Base-by-base conservation (phyloP, 495 filamentous ascomycete species). In the Penicillium atrosanguineum region DNA sequence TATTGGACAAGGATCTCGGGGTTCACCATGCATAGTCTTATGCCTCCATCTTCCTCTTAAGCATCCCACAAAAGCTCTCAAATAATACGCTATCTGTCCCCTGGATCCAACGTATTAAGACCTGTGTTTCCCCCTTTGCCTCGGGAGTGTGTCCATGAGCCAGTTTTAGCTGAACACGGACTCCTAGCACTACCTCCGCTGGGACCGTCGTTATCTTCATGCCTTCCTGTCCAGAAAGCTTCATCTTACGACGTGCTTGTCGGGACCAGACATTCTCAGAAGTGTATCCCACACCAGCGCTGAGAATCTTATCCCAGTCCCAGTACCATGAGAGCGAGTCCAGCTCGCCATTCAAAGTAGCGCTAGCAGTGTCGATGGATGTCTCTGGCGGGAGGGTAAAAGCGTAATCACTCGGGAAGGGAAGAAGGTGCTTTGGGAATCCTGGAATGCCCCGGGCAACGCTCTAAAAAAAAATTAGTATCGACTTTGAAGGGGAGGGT, bases 41-140 rank as follows among this genome's bases (percentile, higher is more conserved):
- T 8, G 39, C 60, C 38, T 72, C 67, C 4, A 79, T n/a, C 53
- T 79, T 78, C 50, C 82, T 65, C 59, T 83, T 84, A 47, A 96
- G 46, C 79, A 91, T 88, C 0, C 90, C 92, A 51, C 85, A 87
- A 54, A 97, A 88, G 62, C 91, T 96, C 70, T 95, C 90, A 68
- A 95, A 97, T 4, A 96, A 56, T 6, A 85, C 81, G 5, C 77
- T 71, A 48, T 97, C 89, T 7, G 69, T 73, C 6, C 93, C 93
- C 56, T 86, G 84, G 8, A 88, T 66, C 93, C 93, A 97, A 29
- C 85, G 75, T 3, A 94, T 64, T 7, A 71, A 50, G 7, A 88
- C 71, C 16, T 59, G 50, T 4, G 67, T 65, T 8, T 63, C 56
- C 8, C 31, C 31, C 11, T 69, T 56, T 4, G 53, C 53, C 12